These are phyloP conservation scores for Atkinsonella texensis DNA, from an alignment of 2,329 filamentous ascomycete genomes.

Conservation along the genomic window DNA sequence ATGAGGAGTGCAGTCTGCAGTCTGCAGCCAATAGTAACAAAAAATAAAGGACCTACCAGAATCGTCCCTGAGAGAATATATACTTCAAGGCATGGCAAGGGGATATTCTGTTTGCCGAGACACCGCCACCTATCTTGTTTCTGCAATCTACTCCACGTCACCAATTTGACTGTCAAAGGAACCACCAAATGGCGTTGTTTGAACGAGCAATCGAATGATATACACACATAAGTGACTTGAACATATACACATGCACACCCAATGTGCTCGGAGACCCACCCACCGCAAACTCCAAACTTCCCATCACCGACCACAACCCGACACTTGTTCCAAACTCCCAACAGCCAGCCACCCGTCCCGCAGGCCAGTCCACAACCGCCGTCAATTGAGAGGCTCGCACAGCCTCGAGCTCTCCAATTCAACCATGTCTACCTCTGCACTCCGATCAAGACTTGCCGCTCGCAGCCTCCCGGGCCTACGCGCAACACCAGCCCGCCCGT, in stretches of 20 bases:
- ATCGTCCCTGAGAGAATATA: no score
- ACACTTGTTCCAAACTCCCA: not conserved
- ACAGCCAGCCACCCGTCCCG: not conserved
- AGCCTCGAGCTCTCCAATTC: conserved; percentile 2
- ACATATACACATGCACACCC: no score
- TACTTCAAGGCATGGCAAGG: no score
- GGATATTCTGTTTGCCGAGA: no score
- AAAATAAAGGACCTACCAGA: no score
- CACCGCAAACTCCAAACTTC: not conserved
- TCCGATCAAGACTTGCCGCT: conserved; percentile 8
- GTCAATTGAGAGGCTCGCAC: conserved; percentile 10
- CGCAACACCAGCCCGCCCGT: not conserved
- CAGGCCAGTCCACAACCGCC: not conserved
- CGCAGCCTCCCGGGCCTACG: conserved; percentile 7
- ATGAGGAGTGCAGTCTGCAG: not conserved
- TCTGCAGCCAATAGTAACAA: no score
- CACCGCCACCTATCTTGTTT: no score
- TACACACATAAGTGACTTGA: no score
- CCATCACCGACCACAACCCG: not conserved
- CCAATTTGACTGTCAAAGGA: no score
- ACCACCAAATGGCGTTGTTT: no score
- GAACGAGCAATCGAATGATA: no score
- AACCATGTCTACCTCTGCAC: conserved; percentile 8
- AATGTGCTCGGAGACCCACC: not conserved
- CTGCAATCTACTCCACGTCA: no score